Evolutionary conservation across 2,329 filamentous ascomycete genomes (phyloP), one percentile per base, ranked within the genome.

Genomic region (Didymella pinodella): DNA sequence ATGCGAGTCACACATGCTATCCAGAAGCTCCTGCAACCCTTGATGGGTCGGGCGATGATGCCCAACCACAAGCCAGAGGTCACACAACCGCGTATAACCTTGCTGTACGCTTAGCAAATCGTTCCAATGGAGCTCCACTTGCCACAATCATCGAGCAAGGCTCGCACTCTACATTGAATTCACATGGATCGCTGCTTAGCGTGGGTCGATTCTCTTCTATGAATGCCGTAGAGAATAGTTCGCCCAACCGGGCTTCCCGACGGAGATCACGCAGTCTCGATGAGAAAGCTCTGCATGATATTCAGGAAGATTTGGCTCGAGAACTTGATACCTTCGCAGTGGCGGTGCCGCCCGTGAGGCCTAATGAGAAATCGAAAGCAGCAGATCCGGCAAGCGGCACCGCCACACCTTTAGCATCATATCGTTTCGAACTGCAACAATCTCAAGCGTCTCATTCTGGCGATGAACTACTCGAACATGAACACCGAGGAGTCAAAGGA

Each of bases 61-160:
- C 56, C 41, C 65, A 66, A 47, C 67, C 62, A 43, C 64, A 68
- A 31, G 32, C 38, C 50, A 65, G 48, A 64, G 50, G 53, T 56
- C 66, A 67, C 50, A 62, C 57, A 54, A 56, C 63, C 36, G 64
- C 71, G 20, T 67, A 69, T 58, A 69, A 69, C 55, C 59, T 69
- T 58, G 64, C 67, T 48, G 64, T 63, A 49, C 67, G 67, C n/a
- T 62, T 68, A 50, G 57, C 67, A 53, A 74, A 71, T 58, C 69
- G 68, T 29, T 60, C 52, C 54, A 72, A 75, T 63, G 76, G 75
- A 52, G 75, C 68, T 34, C 76, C 76, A 12, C 75, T 82, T n/a
- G 76, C 75, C 28, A 79, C 78, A 14, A 82, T 82, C 57, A 65
- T 77, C 38, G 80, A 82, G 65, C 77, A 77, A 49, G 71, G 68